These are phyloP conservation scores for Penicillium macrosclerotiorum DNA, from an alignment of 495 filamentous ascomycete genomes.

Conservation along the genomic window DNA sequence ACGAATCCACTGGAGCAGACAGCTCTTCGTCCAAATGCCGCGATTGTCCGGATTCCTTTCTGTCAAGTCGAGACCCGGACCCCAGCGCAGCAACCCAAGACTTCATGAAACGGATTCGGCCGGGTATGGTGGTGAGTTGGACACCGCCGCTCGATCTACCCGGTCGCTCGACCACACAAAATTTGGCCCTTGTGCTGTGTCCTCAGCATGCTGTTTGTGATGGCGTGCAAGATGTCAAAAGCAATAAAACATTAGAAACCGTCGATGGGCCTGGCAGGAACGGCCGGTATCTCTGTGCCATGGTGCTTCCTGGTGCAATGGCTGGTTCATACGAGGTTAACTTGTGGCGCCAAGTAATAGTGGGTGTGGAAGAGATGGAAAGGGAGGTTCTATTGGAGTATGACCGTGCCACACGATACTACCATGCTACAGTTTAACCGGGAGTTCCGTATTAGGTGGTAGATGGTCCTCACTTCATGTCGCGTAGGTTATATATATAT, in stretches of 20 bases:
- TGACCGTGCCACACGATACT: slow-evolving; percentile 37
- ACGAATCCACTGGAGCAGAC: neutral
- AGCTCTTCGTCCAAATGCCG: neutral
- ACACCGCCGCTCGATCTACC: neutral
- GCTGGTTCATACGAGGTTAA: slow-evolving; percentile 31
- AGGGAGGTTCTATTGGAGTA: slow-evolving; percentile 39
- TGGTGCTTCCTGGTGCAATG: slow-evolving; percentile 22
- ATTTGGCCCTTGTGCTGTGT: slow-evolving; percentile 5
- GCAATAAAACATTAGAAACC: neutral
- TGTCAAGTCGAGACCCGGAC: neutral
- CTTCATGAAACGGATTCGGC: slow-evolving; percentile 1
- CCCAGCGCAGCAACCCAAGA: neutral
- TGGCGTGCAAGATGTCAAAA: neutral
- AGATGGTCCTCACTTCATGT: no score
- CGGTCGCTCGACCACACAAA: neutral
- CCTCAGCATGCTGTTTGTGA: neutral
- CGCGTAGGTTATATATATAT: no score
- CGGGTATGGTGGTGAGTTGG: slow-evolving; percentile 1
- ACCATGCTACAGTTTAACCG: slow-evolving; percentile 13
- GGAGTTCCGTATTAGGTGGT: neutral
- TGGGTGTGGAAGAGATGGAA: slow-evolving; percentile 30
- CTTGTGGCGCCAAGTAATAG: slow-evolving; percentile 27
- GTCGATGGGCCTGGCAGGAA: neutral
- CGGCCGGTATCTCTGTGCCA: slow-evolving; percentile 26
- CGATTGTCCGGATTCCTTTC: neutral